Conservation (phyloP, 495 filamentous ascomycete genomes). For the Paragyromitra xinjiangensis region DNA sequence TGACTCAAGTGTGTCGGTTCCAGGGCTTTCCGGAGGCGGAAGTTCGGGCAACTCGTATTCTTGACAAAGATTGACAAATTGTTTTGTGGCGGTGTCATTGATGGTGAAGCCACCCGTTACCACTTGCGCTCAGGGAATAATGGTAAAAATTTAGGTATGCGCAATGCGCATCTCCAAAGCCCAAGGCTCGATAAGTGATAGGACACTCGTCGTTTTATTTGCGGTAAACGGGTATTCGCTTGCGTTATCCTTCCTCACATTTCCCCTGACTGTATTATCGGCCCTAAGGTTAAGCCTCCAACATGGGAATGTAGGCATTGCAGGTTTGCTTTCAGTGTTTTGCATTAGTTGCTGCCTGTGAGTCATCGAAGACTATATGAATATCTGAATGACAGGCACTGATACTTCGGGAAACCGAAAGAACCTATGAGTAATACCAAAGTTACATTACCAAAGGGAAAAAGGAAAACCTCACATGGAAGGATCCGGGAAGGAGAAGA, state of each 20-base stretch:
- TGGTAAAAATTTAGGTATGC: conserved; percentile 15
- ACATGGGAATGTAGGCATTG: conserved; percentile 25
- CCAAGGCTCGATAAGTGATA: conserved; percentile 9
- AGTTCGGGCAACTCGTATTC: neutral
- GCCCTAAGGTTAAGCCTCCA: conserved; percentile 18
- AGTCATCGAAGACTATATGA: conserved; percentile 22
- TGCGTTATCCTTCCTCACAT: conserved; percentile 24
- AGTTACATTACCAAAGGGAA: conserved; percentile 30
- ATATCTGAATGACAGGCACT: conserved; percentile 2
- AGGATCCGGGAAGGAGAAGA: conserved; percentile 41
- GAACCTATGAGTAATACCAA: conserved; percentile 44
- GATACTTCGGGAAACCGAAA: conserved; percentile 27
- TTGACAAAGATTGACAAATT: conserved; percentile 30
- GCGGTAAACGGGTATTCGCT: conserved; percentile 29
- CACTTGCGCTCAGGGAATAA: conserved; percentile 15
- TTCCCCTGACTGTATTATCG: conserved; percentile 17
- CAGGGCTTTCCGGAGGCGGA: neutral
- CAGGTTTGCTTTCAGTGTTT: conserved; percentile 32
- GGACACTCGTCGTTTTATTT: neutral
- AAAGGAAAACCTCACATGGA: conserved; percentile 41
- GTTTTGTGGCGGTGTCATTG: conserved; percentile 22
- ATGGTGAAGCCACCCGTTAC: conserved; percentile 23
- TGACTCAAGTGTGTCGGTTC: conserved; percentile 27
- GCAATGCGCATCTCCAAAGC: conserved; percentile 12
- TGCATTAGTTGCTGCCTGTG: conserved; percentile 33